A percentile compares a stretch with the other conserved stretches of the same genome.
phyloP scores from a whole-genome alignment of 2,329 filamentous ascomycete genomes.

The Fusarium sp. region DNA sequence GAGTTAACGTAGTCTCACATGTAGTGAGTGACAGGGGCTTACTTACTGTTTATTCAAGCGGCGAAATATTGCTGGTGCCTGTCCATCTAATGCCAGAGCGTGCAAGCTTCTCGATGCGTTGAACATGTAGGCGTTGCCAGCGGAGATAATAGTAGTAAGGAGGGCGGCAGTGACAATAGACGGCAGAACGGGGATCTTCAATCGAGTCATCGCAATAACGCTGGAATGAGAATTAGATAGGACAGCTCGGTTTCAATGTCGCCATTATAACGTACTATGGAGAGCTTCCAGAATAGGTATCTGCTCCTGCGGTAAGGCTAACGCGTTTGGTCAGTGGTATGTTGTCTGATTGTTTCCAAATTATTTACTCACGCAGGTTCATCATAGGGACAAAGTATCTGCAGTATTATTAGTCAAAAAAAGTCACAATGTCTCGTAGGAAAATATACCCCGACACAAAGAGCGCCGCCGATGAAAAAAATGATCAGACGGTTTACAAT shows the following conservation, averaged over 20 bases:
- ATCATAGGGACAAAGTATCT: not conserved
- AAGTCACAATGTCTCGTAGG: not conserved
- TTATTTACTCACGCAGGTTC: not conserved
- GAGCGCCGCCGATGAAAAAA: slow-evolving; percentile 2
- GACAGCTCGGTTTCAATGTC: not conserved
- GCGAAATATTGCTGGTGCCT: not conserved
- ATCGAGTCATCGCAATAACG: slow-evolving; percentile 11
- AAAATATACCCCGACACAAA: not conserved
- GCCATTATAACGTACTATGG: slow-evolving; percentile 1
- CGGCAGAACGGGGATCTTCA: slow-evolving; percentile 6
- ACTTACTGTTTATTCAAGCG: not conserved
- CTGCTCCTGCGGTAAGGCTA: not conserved
- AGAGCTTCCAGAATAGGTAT: not conserved
- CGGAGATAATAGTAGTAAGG: slow-evolving; percentile 11
- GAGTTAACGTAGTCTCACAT: not conserved
- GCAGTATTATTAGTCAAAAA: not conserved
- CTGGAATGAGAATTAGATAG: not conserved
- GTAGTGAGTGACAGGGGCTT: fast-evolving
- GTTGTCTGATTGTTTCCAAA: not conserved
- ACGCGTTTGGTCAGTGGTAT: not conserved
- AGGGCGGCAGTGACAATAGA: slow-evolving; percentile 12
- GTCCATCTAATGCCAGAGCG: slow-evolving; percentile 6
- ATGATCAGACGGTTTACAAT: slow-evolving; percentile 2
- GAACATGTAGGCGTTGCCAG: slow-evolving; percentile 11
- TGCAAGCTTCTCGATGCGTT: slow-evolving; percentile 10